Evolutionary conservation across 2,329 filamentous ascomycete species (phyloP).

Genomic region (Trichocomaceae sp.): DNA sequence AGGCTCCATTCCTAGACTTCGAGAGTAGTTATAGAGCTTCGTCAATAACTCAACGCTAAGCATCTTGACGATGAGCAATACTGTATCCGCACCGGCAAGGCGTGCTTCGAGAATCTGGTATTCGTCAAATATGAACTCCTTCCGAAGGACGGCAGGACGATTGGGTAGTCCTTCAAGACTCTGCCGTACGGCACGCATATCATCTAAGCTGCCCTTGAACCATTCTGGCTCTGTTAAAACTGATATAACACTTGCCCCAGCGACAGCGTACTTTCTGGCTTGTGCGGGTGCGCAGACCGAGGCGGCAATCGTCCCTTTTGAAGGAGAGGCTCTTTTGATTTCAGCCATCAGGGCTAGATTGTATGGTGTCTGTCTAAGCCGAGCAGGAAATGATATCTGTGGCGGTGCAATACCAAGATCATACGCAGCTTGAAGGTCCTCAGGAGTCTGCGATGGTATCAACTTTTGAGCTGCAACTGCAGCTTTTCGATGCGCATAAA

Average conservation of each 20-base stretch:
- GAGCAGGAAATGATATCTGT: constrained; percentile 69
- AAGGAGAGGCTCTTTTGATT: constrained; percentile 93
- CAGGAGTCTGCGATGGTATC: constrained; percentile 74
- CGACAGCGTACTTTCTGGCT: constrained; percentile 83
- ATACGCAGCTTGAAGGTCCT: constrained; percentile 80
- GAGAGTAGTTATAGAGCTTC: constrained; percentile 79
- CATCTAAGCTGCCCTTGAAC: constrained; percentile 98
- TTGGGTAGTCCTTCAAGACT: constrained; percentile 88
- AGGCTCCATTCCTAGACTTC: constrained; percentile 91
- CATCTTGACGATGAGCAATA: constrained; percentile 98
- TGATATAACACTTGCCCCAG: constrained; percentile 93
- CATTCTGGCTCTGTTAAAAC: constrained; percentile 98
- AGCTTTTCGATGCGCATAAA: constrained; percentile 73
- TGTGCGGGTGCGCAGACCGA: constrained; percentile 83
- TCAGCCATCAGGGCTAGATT: constrained; percentile 94
- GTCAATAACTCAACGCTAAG: constrained; percentile 67
- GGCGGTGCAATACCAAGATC: constrained; percentile 78
- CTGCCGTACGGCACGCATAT: constrained; percentile 78
- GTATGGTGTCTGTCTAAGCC: constrained; percentile 74
- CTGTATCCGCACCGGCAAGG: constrained; percentile 86
- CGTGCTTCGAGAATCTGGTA: constrained; percentile 96
- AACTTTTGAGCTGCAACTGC: constrained; percentile 74
- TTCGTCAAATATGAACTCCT: constrained; percentile 96
- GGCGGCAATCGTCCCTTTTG: constrained; percentile 88
- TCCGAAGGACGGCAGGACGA: constrained; percentile 82